Evolutionary conservation across 345 rosid genomes (phyloP).

Genomic region (Hibiscus trionum): DNA sequence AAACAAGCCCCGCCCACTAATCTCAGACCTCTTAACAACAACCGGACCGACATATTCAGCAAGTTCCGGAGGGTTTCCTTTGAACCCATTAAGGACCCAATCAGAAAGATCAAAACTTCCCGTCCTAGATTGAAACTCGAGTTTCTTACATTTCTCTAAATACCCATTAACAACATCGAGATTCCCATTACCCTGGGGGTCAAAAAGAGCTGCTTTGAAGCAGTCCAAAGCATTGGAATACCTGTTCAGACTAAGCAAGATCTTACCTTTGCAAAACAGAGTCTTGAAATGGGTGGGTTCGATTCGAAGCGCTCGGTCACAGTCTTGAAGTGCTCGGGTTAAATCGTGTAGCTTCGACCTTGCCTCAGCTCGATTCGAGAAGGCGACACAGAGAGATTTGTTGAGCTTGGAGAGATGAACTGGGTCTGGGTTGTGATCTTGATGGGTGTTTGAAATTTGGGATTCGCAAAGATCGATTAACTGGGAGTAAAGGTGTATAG

Average conservation of each 20-base stretch:
- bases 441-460: slow-evolving; percentile 24
- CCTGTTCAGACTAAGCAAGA: slow-evolving; percentile 52
- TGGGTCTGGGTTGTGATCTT: slow-evolving; percentile 15
- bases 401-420: slow-evolving; percentile 31
- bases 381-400: slow-evolving; percentile 58
- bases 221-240: slow-evolving; percentile 63
- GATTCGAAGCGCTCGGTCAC: slow-evolving; percentile 52
- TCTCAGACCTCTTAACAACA: slow-evolving; percentile 49
- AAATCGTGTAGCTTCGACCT: slow-evolving; percentile 37
- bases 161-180: slow-evolving; percentile 42
- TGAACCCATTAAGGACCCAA: slow-evolving; percentile 65
- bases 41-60: slow-evolving; percentile 63
- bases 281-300: slow-evolving; percentile 72
- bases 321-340: slow-evolving; percentile 45
- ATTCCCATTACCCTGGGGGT: slow-evolving; percentile 35
- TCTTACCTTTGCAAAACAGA: slow-evolving; percentile 71
- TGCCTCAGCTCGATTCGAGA: slow-evolving; percentile 76
- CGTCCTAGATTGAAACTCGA: slow-evolving; percentile 61
- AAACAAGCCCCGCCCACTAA: slow-evolving; percentile 77
- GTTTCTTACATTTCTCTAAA: slow-evolving; percentile 67
- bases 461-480: slow-evolving; percentile 49
- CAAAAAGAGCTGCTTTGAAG: slow-evolving; percentile 48
- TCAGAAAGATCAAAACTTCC: slow-evolving; percentile 78
- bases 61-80: slow-evolving; percentile 54
- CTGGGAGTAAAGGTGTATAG: slow-evolving; percentile 49